These are phyloP conservation scores for Aspergillus aculeatinus DNA, from an alignment of 2,329 filamentous ascomycete species.

Conservation along the genomic window DNA sequence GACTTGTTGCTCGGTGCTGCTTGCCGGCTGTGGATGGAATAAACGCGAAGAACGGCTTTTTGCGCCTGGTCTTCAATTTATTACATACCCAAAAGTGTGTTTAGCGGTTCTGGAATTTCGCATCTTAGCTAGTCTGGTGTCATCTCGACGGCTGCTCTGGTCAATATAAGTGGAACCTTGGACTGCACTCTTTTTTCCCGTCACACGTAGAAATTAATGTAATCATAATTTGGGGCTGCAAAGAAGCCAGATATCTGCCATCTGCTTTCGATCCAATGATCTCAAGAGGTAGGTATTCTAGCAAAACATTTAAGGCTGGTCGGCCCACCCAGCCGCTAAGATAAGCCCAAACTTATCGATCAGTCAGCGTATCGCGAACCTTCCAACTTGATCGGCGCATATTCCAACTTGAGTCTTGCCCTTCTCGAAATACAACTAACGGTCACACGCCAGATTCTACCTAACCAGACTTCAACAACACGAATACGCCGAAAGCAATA, in stretches of 20 bases:
- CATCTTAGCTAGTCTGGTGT: slow-evolving; percentile 23
- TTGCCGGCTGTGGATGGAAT: slow-evolving; percentile 48
- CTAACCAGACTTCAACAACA: too few species aligned
- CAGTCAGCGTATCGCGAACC: neutral
- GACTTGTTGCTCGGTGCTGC: slow-evolving; percentile 23
- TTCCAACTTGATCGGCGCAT: too few species aligned
- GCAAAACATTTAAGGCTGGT: neutral
- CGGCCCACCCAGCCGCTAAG: neutral
- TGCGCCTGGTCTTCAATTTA: slow-evolving; percentile 53
- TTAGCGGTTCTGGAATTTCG: slow-evolving; percentile 22
- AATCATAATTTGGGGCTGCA: too few species aligned
- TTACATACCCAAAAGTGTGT: slow-evolving; percentile 37
- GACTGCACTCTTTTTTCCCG: slow-evolving; percentile 13
- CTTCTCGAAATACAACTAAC: too few species aligned
- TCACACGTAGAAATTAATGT: too few species aligned
- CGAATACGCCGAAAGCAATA: too few species aligned
- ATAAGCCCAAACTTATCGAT: neutral
- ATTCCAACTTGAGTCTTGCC: too few species aligned
- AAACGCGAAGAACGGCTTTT: slow-evolving; percentile 55
- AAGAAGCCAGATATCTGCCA: too few species aligned
- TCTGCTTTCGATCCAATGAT: too few species aligned
- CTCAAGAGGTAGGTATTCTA: too few species aligned
- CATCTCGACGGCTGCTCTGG: slow-evolving; percentile 23
- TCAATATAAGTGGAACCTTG: slow-evolving; percentile 21
- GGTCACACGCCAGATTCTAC: too few species aligned